Evolutionary conservation across 805 yeast species (phyloP), one percentile per base, ranked within the genome.

Genomic region (Myxozyma monticola): DNA sequence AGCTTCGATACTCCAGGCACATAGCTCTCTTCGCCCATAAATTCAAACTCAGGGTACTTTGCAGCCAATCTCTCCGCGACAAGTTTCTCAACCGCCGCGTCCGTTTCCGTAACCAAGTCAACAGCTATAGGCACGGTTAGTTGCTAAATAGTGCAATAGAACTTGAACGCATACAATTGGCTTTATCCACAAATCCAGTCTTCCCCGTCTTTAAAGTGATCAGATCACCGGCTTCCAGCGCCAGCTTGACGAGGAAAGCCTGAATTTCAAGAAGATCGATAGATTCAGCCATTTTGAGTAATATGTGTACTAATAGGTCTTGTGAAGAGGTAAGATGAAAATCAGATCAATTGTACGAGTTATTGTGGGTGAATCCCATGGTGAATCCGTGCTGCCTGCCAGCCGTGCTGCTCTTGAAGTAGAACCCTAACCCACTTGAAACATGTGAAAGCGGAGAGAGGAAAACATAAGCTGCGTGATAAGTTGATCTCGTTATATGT

Each of bases 1-100:
- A 81, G 67, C 39, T 62, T 62, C 2, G 81, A 71, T 26, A 64
- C 68, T 1, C 82, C 84, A 2, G 74, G 73, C 10, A 75, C 68
- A 54, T 71, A 80, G 20, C 80, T 71, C 62, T 81, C 86, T 61
- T 81, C 86, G 25, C 85, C 86, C 62, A 81, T 71, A 63, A 81
- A 81, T 54, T 70, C 68, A 61, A 63, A 81, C 18, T 67, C 63
- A 10, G 85, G 84, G 60, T 69, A 81, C 49, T 61, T 62, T 7
- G 48, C 53, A 8, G 53, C 44, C 40, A 78, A 62, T 18, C 55
- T 61, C 2, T 53, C 49, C 26, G 63, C 65, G 31, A 76, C 77
- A 36, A 67, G 62, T 4, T 60, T 64, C 62, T 81, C 86, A 6
- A 81, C 81, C 10, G 73, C 71, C 57, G 77, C 77, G 62, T 81